Evolutionary conservation across 2,329 filamentous ascomycete genomes (phyloP), one percentile per base, ranked within the genome.

Genomic region (Byssothecium circinans): DNA sequence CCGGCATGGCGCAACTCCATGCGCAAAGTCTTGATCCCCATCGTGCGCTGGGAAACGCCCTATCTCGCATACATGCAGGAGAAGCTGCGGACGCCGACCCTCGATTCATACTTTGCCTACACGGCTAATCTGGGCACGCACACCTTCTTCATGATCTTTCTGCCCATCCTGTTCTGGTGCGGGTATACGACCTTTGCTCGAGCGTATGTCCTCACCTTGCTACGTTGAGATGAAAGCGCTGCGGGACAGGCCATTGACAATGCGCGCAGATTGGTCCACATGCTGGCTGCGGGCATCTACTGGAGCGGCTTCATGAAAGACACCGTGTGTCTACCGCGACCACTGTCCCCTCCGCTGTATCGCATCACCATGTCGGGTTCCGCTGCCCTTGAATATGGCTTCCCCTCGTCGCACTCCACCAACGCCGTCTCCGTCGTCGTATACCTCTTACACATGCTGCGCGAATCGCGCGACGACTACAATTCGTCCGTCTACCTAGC

Each of bases 281-380:
- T 80, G 84, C 81, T 87, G 71, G 84, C 84, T 56, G 79, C 84
- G 53, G 86, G 78, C 70, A 85, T 88, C 41, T 78, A 80, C 62
- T 67, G 72, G 71, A 96, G 89, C 47, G 94, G 94, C 48, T 95
- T 96, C 70, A 74, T 96, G 62, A 99, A 99, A 69, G 94, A 99
- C 71, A 80, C 96, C 72, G 83, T 92, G 62, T 97, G 94, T 64
- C 81, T 99, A 15, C 94, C 94, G 12, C 84, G 94, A 22, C 94
- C 94, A 1, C 77, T 97, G 18, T 96, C 91, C 3, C 94, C 94
- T 17, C 94, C 94, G 1, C 79, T 99, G 14, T 86, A 95, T 50
- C 85, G 94, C 43, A 97, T 99, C 69, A 96, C 91, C 57, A 96
- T 96, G 91, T 97, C 92, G 41, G 91, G 91, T 3, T 96, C 90